Conservation (phyloP, 129 eudicot species). For the Flaveria ramosissima region DNA sequence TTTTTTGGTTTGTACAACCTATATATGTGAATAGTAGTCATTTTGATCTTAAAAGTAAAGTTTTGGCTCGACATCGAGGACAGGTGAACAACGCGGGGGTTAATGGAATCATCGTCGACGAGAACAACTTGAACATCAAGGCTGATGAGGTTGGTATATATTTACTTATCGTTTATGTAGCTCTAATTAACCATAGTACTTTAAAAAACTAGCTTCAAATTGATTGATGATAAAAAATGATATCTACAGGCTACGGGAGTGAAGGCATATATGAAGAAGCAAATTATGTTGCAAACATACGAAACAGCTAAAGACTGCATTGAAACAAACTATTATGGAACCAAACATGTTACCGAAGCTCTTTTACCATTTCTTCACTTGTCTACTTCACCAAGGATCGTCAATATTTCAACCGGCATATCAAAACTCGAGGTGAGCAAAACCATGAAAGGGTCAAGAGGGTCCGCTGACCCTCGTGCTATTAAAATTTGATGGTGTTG, state of each 20-base stretch:
- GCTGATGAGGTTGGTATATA: conserved; percentile 21
- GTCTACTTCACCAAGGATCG: conserved; percentile 33
- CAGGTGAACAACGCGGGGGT: conserved; percentile 39
- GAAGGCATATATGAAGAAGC: conserved; percentile 25
- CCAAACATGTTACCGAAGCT: conserved; percentile 30
- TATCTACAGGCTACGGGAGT: conserved; percentile 19
- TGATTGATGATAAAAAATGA: too few species aligned
- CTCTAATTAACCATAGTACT: too few species aligned
- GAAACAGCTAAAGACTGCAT: conserved; percentile 39
- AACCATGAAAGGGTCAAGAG: too few species aligned
- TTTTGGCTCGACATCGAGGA: neutral
- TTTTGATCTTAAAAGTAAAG: neutral
- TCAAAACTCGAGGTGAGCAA: conserved; percentile 35
- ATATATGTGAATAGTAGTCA: too few species aligned
- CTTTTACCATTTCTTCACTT: conserved; percentile 22
- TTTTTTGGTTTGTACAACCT: too few species aligned
- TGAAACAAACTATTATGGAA: conserved; percentile 30
- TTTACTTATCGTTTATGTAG: neutral
- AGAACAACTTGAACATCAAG: conserved; percentile 21
- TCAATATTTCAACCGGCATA: conserved; percentile 24
- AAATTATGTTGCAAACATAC: conserved; percentile 30
- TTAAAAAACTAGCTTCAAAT: too few species aligned
- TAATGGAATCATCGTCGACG: conserved; percentile 27
- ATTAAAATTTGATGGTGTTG: too few species aligned
- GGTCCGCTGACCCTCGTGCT: too few species aligned